Evolutionary conservation across 129 eudicot species (phyloP).

Genomic region (Deinandra increscens): DNA sequence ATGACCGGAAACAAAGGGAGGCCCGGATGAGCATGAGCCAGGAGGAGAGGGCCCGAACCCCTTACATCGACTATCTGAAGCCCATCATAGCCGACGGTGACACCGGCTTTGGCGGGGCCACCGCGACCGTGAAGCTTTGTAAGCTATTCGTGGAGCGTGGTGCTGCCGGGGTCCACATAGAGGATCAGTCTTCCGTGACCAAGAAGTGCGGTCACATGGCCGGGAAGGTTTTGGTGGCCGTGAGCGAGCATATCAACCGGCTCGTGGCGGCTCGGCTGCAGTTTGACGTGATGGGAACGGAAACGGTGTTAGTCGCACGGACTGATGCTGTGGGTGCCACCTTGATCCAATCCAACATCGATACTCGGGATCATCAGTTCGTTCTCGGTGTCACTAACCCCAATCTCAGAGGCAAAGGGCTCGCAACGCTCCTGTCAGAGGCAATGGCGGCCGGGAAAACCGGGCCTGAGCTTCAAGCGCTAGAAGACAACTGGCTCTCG

Average conservation of each 20-base stretch:
- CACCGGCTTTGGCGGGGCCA: conserved; percentile 97
- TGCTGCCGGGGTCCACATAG: conserved; percentile 94
- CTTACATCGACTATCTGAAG: conserved; percentile 67
- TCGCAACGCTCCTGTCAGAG: conserved; percentile 59
- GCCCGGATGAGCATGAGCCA: conserved; percentile 87
- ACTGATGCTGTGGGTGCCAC: conserved; percentile 92
- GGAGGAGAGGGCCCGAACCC: conserved; percentile 77
- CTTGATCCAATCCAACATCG: conserved; percentile 79
- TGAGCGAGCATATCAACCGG: conserved; percentile 76
- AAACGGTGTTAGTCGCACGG: conserved; percentile 82
- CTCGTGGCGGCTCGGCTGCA: conserved; percentile 85
- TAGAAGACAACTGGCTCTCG: conserved; percentile 76
- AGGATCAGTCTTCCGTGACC: conserved; percentile 92
- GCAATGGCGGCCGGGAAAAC: conserved; percentile 76
- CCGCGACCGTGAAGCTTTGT: conserved; percentile 88
- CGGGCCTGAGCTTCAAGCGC: conserved; percentile 72
- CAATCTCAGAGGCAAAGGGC: conserved; percentile 52
- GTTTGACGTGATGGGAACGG: conserved; percentile 89
- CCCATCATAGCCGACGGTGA: conserved; percentile 98
- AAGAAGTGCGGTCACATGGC: conserved; percentile 99
- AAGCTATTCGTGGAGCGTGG: conserved; percentile 96
- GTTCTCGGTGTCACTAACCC: conserved; percentile 82
- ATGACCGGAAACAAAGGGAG: conserved; percentile 89
- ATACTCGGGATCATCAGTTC: conserved; percentile 84
- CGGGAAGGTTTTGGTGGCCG: conserved; percentile 81